Evolutionary conservation across 306 rosid genomes (phyloP), one percentile per base, ranked within the genome.

Genomic region (Alnus glutinosa): DNA sequence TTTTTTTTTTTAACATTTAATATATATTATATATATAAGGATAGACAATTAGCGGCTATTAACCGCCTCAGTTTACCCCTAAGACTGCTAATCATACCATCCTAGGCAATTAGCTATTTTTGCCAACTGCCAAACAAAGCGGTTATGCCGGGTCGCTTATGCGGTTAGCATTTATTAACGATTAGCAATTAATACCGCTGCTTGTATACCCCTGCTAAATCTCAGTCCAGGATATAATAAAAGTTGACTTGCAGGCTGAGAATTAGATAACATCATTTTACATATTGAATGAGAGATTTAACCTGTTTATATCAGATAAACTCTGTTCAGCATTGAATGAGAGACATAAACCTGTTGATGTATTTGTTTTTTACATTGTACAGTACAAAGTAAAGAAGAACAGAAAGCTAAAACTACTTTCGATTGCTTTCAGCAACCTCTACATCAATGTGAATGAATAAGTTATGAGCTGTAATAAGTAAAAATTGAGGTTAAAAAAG

Each of bases 391-490:
- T 15, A 37, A 1, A 13, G 46, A 75, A 19, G n/a, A 64, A 14
- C 10, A 62, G 13, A 16, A 13, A 13, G 47, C 19, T 66, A 48
- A 18, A 14, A 14, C 48, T 48, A 79, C 55, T 69, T 23, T 59
- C 55, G 80, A 67, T 57, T 71, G 68, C 69, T 30, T 42, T 76
- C 58, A 23, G 19, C 68, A 58, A 51, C 32, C 48, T 73, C 69
- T 64, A 51, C 55, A 57, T 42, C 68, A 82, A 88, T 73, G 83
- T 42, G 59, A 82, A 88, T 70, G 83, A 89, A 85, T 77, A 5
- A 86, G 80, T 70, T 72, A 77, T 61, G 76, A 77, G 39, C 18
- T 61, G 70, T 62, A 2, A 2, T 74, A 70, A 47, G 71, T 46
- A 77, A 47, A 78, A 68, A 75, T 16, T 64, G 58, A 5, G n/a